Evolutionary conservation across 1,284 basidiomycete genomes (phyloP), one percentile per base, ranked within the genome.

Genomic region (Blastosporella zonata): DNA sequence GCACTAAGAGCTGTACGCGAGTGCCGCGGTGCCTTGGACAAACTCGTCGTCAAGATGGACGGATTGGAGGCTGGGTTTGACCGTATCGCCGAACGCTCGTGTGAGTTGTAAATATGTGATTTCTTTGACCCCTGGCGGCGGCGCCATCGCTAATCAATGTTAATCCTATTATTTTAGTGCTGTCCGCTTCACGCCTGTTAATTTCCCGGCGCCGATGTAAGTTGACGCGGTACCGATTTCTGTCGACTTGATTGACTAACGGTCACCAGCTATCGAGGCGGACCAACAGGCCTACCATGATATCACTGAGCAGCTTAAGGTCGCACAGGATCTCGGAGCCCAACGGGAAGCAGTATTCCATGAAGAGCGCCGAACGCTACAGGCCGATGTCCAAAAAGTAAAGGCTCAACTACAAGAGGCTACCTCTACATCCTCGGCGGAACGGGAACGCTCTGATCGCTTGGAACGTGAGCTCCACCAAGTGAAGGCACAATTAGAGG

Each of bases 11-110:
- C 87, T n/a, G 72, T 91, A 6, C 69, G 71, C 10, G 83, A 85
- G 57, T 79, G 86, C 22, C 77, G 81, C 38, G 54, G 62, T 6
- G 72, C 77, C 10, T 67, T 93, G 27, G 81, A 87, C 52, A 85
- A 79, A 61, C 72, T 89, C 9, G 72, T 93, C 36, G 68, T 65
- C 20, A 86, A 82, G 63, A 90, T 94, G 80, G 87, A 93, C 55
- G 73, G 73, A 20, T 69, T 92, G 9, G 87, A 90, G 60, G 65
- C 78, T 0, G 82, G 84, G 2, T 90, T 93, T 59, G 90, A 93
- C 57, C 77, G 81, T 51, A 83, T 92, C 56, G 86, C 87, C 12
- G 89, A 91, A 60, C 77, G 84, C 38, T 87, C 88, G 49, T 67
- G 90, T 91, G 62, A 53, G 86, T 75, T 20, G 38, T 23, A 17